These are phyloP conservation scores for Phialophora chinensis DNA, from an alignment of 2,329 filamentous ascomycete genomes.

Conservation along the genomic window DNA sequence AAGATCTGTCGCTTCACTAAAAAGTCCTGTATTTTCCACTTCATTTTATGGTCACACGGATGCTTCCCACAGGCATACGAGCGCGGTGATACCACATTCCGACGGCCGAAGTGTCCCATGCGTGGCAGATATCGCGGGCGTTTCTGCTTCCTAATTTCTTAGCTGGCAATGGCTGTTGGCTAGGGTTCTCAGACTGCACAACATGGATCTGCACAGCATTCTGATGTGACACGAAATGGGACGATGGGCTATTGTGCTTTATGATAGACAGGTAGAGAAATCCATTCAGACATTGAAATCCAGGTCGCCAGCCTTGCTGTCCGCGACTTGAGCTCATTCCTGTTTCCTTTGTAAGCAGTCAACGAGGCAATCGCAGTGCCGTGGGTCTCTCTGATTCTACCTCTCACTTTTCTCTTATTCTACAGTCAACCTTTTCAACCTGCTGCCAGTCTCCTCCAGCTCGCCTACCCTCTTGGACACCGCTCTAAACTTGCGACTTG, in stretches of 20 bases:
- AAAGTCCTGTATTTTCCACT: conserved; percentile 37
- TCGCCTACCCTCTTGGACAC: too few species aligned
- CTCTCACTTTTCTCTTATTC: not conserved
- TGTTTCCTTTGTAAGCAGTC: not conserved
- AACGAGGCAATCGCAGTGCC: not conserved
- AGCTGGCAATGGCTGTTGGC: conserved; percentile 36
- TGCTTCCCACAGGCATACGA: conserved; percentile 33
- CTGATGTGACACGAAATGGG: conserved; percentile 39
- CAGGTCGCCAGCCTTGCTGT: not conserved
- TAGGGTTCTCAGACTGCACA: conserved; percentile 37
- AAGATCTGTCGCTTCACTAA: conserved; percentile 31
- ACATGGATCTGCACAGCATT: conserved; percentile 31
- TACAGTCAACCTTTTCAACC: not conserved
- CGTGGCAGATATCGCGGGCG: conserved; percentile 34
- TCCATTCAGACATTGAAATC: conserved; percentile 20
- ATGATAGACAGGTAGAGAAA: conserved; percentile 38
- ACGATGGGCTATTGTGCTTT: conserved; percentile 28
- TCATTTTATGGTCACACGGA: conserved; percentile 15
- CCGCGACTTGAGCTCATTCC: not conserved
- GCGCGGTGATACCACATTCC: conserved; percentile 33
- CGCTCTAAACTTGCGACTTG: not conserved
- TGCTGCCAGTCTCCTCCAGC: not conserved
- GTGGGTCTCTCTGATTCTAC: not conserved
- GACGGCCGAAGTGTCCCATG: conserved; percentile 27
- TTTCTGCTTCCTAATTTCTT: conserved; percentile 33